Percentiles rank a stretch among this genome's conserved stretches.
Conservation (phyloP, 2,329 filamentous ascomycete species). For the Pseudogymnoascus sp. region DNA sequence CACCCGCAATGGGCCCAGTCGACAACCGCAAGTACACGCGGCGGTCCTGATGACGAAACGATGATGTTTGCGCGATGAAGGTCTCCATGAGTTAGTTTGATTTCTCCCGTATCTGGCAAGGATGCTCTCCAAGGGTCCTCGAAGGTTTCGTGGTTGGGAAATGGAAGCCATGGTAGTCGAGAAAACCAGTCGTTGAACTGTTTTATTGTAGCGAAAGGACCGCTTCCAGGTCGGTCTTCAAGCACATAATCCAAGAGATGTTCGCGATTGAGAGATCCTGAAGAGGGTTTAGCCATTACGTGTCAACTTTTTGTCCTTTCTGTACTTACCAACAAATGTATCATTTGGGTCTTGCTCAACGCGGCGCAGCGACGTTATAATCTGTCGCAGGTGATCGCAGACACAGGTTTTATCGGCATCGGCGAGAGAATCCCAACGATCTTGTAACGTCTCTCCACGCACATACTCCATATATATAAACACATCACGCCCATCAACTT, state of each 20-base stretch:
- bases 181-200: background rate
- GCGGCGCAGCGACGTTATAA: background rate
- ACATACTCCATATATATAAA: background rate
- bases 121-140: background rate
- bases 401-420: background rate
- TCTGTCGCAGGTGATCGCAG: background rate
- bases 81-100: background rate
- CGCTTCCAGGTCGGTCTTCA: background rate
- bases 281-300: background rate
- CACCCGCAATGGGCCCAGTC: slow-evolving; percentile 28
- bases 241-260: background rate
- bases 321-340: background rate
- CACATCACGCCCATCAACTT: background rate
- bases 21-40: slow-evolving; percentile 22
- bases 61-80: background rate
- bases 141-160: background rate
- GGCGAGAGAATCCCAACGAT: background rate
- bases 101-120: background rate
- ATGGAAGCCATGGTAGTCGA: background rate
- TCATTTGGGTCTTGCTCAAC: background rate
- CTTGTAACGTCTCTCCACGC: background rate
- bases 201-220: background rate
- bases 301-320: background rate
- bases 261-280: background rate
- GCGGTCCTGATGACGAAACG: slow-evolving; percentile 8